phyloP scores from a whole-genome alignment of 2,329 filamentous ascomycete genomes.

The Ceratocystis papillata region DNA sequence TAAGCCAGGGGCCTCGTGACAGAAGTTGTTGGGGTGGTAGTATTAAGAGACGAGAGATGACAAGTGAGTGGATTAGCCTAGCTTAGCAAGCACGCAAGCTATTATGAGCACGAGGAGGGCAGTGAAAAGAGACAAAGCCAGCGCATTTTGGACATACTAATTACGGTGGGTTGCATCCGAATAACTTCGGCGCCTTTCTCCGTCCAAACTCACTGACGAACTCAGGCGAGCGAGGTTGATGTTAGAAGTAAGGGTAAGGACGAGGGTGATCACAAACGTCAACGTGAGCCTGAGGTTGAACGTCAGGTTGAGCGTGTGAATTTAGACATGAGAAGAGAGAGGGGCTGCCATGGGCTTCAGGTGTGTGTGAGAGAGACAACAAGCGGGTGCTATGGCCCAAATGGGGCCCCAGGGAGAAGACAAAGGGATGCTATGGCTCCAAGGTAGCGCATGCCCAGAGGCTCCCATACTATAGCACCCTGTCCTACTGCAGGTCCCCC shows the following conservation, averaged over 20 bases:
- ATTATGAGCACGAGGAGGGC: background rate
- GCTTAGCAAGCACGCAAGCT: background rate
- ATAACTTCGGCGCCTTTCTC: background rate
- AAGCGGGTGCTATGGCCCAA: background rate
- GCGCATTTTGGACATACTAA: background rate
- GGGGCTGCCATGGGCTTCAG: background rate
- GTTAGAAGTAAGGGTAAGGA: background rate
- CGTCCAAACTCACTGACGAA: background rate
- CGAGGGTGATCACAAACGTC: too few relatives aligned
- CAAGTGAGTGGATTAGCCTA: background rate
- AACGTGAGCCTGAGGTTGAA: too few relatives aligned
- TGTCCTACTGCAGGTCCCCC: background rate
- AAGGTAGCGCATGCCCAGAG: background rate
- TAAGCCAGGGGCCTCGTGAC: slow-evolving; percentile 3
- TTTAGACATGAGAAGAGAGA: background rate
- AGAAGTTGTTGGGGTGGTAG: background rate
- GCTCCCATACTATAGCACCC: background rate
- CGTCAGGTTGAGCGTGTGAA: background rate
- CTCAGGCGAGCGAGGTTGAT: background rate
- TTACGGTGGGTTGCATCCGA: background rate
- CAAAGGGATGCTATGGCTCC: background rate
- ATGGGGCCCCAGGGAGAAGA: background rate
- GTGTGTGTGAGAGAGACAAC: background rate
- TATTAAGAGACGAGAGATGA: background rate
- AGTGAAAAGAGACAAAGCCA: background rate